Conservation (phyloP, 345 rosid species). For the Luvunga scandens region DNA sequence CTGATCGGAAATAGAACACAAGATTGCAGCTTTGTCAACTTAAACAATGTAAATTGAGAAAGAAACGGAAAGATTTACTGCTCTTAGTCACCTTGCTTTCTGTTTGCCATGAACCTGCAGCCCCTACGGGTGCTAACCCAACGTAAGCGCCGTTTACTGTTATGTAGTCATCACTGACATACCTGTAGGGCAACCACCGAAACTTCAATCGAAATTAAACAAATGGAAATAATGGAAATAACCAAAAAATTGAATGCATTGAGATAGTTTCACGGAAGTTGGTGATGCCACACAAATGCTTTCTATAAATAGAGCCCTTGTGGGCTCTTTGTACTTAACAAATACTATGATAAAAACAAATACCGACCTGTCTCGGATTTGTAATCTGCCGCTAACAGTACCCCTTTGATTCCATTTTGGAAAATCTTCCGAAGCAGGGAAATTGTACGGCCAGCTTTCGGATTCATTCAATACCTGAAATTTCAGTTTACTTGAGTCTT, state of each 20-base stretch:
- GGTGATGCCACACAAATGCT: too few species aligned
- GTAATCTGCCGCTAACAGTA: conserved; percentile 53
- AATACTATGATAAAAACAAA: background rate
- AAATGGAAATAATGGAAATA: too few species aligned
- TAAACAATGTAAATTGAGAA: background rate
- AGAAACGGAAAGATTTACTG: background rate
- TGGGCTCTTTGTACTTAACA: too few species aligned
- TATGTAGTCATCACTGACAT: conserved; percentile 25
- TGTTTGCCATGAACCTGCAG: conserved; percentile 76
- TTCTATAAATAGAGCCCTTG: too few species aligned
- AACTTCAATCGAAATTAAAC: background rate
- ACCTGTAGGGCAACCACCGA: conserved; percentile 17
- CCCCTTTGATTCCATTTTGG: conserved; percentile 53
- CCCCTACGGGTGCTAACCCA: conserved; percentile 81
- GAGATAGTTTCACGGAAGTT: too few species aligned
- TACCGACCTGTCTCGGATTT: conserved; percentile 55
- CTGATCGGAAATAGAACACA: conserved; percentile 10
- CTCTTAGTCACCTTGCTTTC: conserved; percentile 55
- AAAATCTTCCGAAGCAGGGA: conserved; percentile 72
- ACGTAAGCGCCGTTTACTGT: conserved; percentile 58
- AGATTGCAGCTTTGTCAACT: background rate
- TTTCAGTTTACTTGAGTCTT: background rate
- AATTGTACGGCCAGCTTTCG: conserved; percentile 76
- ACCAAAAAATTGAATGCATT: too few species aligned
- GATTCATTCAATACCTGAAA: conserved; percentile 58